Evolutionary conservation across 2,329 filamentous ascomycete species (phyloP).

Genomic region (Myriosclerotinia curreyana): DNA sequence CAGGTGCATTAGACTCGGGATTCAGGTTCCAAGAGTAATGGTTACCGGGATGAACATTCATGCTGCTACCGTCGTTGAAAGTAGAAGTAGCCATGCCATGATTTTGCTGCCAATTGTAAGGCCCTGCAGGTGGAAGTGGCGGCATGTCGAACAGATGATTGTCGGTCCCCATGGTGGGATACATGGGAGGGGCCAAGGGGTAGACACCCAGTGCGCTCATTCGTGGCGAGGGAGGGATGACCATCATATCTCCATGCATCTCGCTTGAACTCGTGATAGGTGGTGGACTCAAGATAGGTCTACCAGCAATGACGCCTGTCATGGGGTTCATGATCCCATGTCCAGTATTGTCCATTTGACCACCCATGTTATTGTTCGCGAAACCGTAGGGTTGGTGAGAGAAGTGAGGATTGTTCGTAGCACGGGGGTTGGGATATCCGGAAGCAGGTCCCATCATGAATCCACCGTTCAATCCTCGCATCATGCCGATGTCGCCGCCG

Average conservation of each 20-base stretch:
- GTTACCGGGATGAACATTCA: neutral
- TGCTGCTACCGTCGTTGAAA: neutral
- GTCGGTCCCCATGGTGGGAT: neutral
- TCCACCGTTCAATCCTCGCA: neutral
- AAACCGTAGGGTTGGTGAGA: neutral
- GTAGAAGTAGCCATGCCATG: neutral
- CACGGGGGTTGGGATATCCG: neutral
- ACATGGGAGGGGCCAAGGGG: neutral
- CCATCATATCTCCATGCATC: slow-evolving; percentile 9
- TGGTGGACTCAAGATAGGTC: neutral
- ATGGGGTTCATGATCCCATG: slow-evolving; percentile 3
- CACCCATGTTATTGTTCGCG: neutral
- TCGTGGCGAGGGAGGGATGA: neutral
- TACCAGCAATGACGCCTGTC: neutral
- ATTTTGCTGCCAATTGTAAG: neutral
- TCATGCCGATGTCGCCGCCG: neutral
- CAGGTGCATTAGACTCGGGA: neutral
- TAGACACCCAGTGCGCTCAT: slow-evolving; percentile 6
- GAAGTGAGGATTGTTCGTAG: neutral
- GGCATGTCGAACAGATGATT: neutral
- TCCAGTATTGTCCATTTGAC: neutral
- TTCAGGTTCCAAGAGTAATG: neutral
- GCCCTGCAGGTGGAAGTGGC: neutral
- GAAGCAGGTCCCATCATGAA: neutral
- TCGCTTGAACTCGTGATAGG: neutral